phyloP scores from a whole-genome alignment of 2,329 filamentous ascomycete genomes.

The Lecanosticta acicola region DNA sequence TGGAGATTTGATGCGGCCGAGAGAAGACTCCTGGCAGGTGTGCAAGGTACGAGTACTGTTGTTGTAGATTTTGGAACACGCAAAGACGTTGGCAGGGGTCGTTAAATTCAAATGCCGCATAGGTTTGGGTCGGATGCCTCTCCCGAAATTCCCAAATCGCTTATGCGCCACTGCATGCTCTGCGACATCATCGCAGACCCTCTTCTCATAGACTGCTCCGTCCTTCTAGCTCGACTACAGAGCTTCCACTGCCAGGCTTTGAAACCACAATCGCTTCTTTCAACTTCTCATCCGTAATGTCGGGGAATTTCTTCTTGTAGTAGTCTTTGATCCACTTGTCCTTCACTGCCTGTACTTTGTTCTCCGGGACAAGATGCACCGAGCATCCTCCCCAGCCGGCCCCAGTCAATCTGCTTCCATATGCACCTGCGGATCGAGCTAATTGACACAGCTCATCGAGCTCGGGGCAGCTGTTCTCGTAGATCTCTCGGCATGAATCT shows the following conservation, averaged over 20 bases:
- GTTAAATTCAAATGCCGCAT: too few relatives aligned
- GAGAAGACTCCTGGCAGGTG: too few relatives aligned
- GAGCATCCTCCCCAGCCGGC: conserved; percentile 96
- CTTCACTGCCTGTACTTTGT: conserved; percentile 73
- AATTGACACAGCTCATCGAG: conserved; percentile 84
- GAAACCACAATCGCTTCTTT: conserved; percentile 80
- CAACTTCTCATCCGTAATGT: conserved; percentile 65
- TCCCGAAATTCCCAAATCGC: too few relatives aligned
- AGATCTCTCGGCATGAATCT: conserved; percentile 75
- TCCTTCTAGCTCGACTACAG: conserved; percentile 29
- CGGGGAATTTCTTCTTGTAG: conserved; percentile 65
- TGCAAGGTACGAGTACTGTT: too few relatives aligned
- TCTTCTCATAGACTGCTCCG: conserved; percentile 11
- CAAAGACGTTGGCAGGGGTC: too few relatives aligned
- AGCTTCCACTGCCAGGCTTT: conserved; percentile 69
- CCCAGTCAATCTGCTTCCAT: conserved; percentile 81
- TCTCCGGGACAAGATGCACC: conserved; percentile 82
- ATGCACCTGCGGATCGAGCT: conserved; percentile 69
- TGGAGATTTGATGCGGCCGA: too few relatives aligned
- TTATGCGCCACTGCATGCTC: too few relatives aligned
- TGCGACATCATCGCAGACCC: too few relatives aligned
- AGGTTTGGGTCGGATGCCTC: too few relatives aligned
- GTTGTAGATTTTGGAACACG: too few relatives aligned
- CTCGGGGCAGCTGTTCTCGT: conserved; percentile 88
- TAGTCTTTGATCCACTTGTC: conserved; percentile 75